Evolutionary conservation across 2,329 filamentous ascomycete species (phyloP).

Genomic region (Coniochaeta hoffmannii): DNA sequence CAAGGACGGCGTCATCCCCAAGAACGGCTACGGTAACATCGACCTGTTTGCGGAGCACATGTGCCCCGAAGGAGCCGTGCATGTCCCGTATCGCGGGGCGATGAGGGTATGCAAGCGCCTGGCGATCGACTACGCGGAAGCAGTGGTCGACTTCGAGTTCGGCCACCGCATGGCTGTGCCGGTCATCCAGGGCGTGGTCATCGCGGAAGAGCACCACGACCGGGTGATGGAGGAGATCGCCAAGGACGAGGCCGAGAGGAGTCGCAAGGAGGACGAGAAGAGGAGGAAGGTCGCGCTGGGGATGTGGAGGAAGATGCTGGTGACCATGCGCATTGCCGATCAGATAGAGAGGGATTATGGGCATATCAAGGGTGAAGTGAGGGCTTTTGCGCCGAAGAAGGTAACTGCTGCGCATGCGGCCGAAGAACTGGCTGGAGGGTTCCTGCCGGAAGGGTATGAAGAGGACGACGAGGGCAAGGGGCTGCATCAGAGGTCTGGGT

Average conservation of each 20-base stretch:
- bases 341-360: slow-evolving; percentile 73
- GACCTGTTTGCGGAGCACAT: slow-evolving; percentile 92
- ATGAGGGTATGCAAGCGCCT: slow-evolving; percentile 77
- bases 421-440: slow-evolving; percentile 53
- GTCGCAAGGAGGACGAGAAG: slow-evolving; percentile 77
- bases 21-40: slow-evolving; percentile 94
- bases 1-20: slow-evolving; percentile 76
- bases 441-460: slow-evolving; percentile 50
- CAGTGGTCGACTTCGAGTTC: slow-evolving; percentile 94
- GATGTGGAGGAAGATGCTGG: slow-evolving; percentile 80
- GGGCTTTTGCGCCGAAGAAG: slow-evolving; percentile 24
- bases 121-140: slow-evolving; percentile 83
- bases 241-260: slow-evolving; percentile 67
- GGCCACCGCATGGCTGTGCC: slow-evolving; percentile 91
- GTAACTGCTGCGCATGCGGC: slow-evolving; percentile 18
- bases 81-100: slow-evolving; percentile 72
- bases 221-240: slow-evolving; percentile 71
- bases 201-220: slow-evolving; percentile 72
- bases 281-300: slow-evolving; percentile 64
- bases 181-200: slow-evolving; percentile 81
- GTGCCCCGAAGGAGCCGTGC: slow-evolving; percentile 73
- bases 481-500: slow-evolving; percentile 30
- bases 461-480: slow-evolving; percentile 30
- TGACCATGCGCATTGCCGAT: slow-evolving; percentile 76
- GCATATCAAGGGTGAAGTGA: slow-evolving; percentile 43